A percentile compares a stretch with the other conserved stretches of the same genome.
phyloP scores from a whole-genome alignment of 106 monocot species.

The Apostasia shenzhenica region DNA sequence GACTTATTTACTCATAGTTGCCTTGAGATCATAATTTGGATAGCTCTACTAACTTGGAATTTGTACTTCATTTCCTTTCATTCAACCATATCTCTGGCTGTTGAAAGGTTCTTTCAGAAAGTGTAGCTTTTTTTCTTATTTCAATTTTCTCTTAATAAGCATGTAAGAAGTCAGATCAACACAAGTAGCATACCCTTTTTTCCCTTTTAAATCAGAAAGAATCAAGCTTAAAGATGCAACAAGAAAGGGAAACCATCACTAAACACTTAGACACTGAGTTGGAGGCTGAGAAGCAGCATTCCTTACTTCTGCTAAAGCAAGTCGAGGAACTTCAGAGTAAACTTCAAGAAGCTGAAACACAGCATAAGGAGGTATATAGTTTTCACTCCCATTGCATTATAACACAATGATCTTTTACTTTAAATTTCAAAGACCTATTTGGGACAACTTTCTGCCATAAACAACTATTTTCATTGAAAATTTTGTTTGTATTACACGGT shows the following conservation, averaged over 20 bases:
- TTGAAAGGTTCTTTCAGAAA: background rate
- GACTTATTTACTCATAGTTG: background rate
- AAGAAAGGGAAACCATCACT: slow-evolving; percentile 29
- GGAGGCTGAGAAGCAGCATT: slow-evolving; percentile 27
- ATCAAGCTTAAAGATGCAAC: slow-evolving; percentile 21
- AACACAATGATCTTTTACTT: background rate
- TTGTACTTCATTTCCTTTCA: background rate
- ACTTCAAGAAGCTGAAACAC: slow-evolving; percentile 33
- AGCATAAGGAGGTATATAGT: slow-evolving; percentile 24
- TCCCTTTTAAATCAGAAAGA: slow-evolving; percentile 45
- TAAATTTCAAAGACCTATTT: no score
- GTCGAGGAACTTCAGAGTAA: slow-evolving; percentile 46
- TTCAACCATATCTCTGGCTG: no score
- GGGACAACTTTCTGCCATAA: background rate
- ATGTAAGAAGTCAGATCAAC: no score
- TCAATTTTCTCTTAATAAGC: background rate
- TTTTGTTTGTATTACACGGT: background rate
- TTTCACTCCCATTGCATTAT: background rate
- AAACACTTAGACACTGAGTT: slow-evolving; percentile 26
- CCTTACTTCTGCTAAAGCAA: slow-evolving; percentile 32
- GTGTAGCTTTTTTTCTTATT: background rate
- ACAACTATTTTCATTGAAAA: background rate
- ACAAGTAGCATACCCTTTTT: no score
- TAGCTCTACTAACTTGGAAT: no score
- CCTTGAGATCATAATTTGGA: background rate